A percentile compares a stretch with the other conserved stretches of the same genome.
These are phyloP conservation scores for Solanum corneliomulleri DNA, from an alignment of 257 asterid genomes.

Conservation along the genomic window DNA sequence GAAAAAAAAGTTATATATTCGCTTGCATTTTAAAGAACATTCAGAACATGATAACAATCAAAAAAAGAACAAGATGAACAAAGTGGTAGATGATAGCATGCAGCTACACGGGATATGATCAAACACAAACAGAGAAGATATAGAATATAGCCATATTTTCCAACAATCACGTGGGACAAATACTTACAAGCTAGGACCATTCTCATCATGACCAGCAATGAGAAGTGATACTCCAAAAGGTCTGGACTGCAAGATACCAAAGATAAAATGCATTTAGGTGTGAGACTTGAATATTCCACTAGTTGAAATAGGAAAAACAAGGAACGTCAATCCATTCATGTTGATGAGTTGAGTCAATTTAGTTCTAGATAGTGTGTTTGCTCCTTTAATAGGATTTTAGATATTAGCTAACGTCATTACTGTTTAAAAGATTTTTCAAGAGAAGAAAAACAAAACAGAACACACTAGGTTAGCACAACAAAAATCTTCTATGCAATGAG, in stretches of 20 bases:
- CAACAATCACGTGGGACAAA: neutral
- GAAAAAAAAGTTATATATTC: neutral
- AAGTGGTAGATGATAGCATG: neutral
- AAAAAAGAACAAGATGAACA: neutral
- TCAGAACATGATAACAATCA: neutral
- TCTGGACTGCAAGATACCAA: slow-evolving; percentile 57
- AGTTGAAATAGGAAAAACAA: neutral
- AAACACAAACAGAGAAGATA: neutral
- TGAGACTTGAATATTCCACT: neutral
- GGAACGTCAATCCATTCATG: neutral
- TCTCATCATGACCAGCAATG: slow-evolving; percentile 92
- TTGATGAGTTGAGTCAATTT: neutral
- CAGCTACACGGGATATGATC: neutral
- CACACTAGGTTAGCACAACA: neutral
- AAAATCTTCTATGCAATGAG: neutral
- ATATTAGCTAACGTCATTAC: neutral
- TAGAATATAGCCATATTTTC: neutral
- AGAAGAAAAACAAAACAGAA: neutral
- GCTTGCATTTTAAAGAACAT: neutral
- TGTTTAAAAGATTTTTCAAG: neutral
- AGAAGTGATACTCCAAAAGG: slow-evolving; percentile 94
- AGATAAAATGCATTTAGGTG: neutral
- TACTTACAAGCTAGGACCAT: slow-evolving; percentile 90
- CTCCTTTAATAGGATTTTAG: neutral
- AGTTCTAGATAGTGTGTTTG: neutral